phyloP scores from a whole-genome alignment of 148 eudicot species.

The Agrostemma githago region DNA sequence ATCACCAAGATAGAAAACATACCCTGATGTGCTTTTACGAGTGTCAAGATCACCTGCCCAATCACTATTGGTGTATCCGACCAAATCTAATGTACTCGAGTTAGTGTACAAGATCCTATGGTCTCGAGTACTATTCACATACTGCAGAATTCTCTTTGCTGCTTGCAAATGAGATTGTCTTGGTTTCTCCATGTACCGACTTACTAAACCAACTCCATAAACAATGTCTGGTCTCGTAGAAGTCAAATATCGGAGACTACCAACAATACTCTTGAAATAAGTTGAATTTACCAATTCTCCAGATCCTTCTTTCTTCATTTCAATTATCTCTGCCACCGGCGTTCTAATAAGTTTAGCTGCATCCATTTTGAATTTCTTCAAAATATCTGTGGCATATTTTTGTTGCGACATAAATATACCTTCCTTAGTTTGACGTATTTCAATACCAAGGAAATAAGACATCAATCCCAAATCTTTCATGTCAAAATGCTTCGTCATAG shows the following conservation, averaged over 20 bases:
- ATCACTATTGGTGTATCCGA: neutral
- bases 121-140: too few relatives aligned
- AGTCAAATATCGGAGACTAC: neutral
- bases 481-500: neutral
- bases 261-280: conserved; percentile 4
- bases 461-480: neutral
- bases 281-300: neutral
- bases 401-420: neutral
- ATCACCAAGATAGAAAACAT: neutral
- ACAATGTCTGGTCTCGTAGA: neutral
- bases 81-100: too few relatives aligned
- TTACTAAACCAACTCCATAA: too few relatives aligned
- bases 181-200: too few relatives aligned
- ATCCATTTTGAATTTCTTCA: conserved; percentile 4
- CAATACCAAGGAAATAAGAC: conserved; percentile 6
- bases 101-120: too few relatives aligned
- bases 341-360: neutral
- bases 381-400: conserved; percentile 5
- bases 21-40: conserved; percentile 17
- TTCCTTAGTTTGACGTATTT: neutral
- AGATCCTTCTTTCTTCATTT: neutral
- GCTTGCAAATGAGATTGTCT: neutral
- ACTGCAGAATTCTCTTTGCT: neutral
- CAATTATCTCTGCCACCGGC: neutral
- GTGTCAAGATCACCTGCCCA: conserved; percentile 5